These are phyloP conservation scores for Halteria grandinella DNA, from an alignment of 73 alveolate genomes.

Conservation along the genomic window DNA sequence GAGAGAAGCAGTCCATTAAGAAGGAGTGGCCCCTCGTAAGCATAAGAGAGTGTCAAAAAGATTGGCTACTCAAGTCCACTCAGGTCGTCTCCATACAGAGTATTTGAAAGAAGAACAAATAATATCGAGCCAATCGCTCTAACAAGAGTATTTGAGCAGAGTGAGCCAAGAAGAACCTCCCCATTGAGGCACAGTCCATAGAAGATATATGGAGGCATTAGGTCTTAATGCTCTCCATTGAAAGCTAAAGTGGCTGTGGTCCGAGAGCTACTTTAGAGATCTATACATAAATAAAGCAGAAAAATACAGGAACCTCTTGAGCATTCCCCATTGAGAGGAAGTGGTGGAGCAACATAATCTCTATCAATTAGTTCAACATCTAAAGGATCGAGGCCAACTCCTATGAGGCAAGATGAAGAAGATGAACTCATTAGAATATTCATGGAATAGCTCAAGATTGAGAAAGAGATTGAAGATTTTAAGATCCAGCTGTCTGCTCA, in stretches of 20 bases:
- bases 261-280: constrained; percentile 12
- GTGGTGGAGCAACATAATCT: neutral
- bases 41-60: too few species aligned
- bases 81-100: too few species aligned
- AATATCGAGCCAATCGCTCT: too few species aligned
- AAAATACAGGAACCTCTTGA: neutral
- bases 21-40: constrained; percentile 23
- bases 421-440: constrained; percentile 60
- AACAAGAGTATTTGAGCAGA: too few species aligned
- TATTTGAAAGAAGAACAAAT: too few species aligned
- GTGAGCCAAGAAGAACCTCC: too few species aligned
- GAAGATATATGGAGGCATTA: too few species aligned
- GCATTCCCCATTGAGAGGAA: constrained; percentile 5
- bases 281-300: constrained; percentile 6
- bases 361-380: neutral
- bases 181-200: too few species aligned
- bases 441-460: constrained; percentile 50
- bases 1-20: constrained; percentile 38
- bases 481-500: constrained; percentile 51
- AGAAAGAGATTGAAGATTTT: constrained; percentile 61
- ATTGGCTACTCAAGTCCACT: too few species aligned
- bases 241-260: constrained; percentile 7
- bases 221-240: constrained; percentile 20
- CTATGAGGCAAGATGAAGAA: constrained; percentile 50
- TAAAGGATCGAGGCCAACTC: neutral